Conservation (phyloP, 2,329 filamentous ascomycete species). For the Thermoascus crustaceus region DNA sequence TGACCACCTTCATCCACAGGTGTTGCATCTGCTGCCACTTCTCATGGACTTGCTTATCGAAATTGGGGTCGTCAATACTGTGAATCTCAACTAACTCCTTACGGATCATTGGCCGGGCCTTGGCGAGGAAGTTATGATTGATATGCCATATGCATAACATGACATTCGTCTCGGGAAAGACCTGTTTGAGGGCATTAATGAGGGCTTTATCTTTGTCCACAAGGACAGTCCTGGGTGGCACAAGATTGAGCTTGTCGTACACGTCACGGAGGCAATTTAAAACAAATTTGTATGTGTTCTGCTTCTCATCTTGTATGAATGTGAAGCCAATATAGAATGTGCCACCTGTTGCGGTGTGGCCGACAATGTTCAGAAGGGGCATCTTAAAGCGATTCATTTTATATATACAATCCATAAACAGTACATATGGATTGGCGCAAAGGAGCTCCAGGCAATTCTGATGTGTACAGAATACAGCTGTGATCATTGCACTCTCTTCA, state of each 20-base stretch:
- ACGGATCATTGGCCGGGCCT: background rate
- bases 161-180: background rate
- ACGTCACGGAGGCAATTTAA: background rate
- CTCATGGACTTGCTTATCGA: background rate
- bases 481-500: background rate
- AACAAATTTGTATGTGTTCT: background rate
- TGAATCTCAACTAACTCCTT: background rate
- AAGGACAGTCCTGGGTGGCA: background rate
- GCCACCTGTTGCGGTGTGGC: background rate
- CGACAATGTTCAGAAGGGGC: constrained; percentile 1
- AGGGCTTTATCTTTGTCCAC: background rate
- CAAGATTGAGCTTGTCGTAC: background rate
- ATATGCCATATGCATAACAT: constrained; percentile 2
- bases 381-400: background rate
- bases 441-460: background rate
- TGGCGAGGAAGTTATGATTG: background rate
- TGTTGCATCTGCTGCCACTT: background rate
- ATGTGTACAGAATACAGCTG: background rate
- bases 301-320: background rate
- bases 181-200: background rate
- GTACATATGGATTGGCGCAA: background rate
- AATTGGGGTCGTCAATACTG: background rate
- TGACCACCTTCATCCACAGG: background rate
- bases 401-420: constrained; percentile 1
- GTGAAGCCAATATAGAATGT: constrained; percentile 1